These are phyloP conservation scores for Eucalyptus pauciflora DNA, from an alignment of 345 rosid genomes.

Conservation along the genomic window DNA sequence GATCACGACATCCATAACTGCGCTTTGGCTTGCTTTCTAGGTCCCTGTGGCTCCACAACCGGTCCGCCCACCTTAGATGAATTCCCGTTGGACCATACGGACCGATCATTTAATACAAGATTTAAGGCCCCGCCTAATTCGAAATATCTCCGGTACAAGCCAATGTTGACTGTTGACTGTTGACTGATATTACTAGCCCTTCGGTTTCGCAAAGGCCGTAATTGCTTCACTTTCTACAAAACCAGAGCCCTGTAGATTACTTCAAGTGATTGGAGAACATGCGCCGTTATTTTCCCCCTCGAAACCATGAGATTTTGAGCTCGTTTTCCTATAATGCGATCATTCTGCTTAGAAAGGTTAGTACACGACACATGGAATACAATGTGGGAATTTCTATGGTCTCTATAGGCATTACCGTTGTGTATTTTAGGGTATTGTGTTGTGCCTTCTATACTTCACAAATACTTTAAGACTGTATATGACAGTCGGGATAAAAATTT, in stretches of 20 bases:
- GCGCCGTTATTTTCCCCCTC: too few species aligned
- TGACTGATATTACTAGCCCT: not conserved
- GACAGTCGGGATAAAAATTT: accelerated
- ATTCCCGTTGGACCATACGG: not conserved
- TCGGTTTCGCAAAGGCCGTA: not conserved
- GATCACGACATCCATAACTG: not conserved
- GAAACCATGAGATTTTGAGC: not conserved
- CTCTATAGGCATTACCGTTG: not conserved
- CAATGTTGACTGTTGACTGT: not conserved
- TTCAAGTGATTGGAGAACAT: too few species aligned
- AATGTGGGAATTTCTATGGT: not conserved
- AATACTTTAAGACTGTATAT: not conserved
- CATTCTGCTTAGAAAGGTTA: not conserved
- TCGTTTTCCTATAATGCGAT: not conserved
- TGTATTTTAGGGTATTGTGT: not conserved
- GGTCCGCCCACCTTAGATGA: not conserved
- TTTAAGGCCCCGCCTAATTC: not conserved
- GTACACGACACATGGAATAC: not conserved
- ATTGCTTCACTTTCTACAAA: not conserved
- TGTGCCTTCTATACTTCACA: not conserved
- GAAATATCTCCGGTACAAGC: not conserved
- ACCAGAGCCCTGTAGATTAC: not conserved
- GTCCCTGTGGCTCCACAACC: not conserved
- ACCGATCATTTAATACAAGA: not conserved
- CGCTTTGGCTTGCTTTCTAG: not conserved